Base-by-base conservation (phyloP, 176 grass and related monocot species). In the Olyra latifolia region DNA sequence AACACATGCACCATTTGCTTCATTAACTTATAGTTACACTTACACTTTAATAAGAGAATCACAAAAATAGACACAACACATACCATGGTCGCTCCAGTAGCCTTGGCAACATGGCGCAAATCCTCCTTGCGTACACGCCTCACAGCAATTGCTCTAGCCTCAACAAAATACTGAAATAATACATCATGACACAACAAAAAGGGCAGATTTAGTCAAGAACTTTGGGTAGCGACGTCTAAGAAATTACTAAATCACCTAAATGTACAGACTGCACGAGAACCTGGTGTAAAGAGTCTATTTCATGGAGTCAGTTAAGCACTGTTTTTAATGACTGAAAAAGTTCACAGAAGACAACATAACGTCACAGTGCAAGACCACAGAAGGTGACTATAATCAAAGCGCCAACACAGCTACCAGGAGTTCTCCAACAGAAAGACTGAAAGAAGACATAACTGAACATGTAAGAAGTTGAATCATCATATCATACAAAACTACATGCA, bases 81-180 rank as follows among this genome's bases (percentile, higher is more conserved):
- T 89, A 97, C 94, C 84, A 84, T 85, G 70, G 88, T 97, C 43
- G 94, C 94, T 55, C 94, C 91, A 50, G 91, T 91, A 43, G 91
- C 94, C 62, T 97, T 97, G 71, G 91, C 94, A 88, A 97, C 91
- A 89, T 97, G 91, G 32, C 94, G 91, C 72, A 97, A 83, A 72
- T 93, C 91, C 53, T 97, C 91, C 65, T 97, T 97, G 41, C 91
- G 94, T 29, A 93, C 94, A 89, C 91, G 94, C 45, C 91, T 97
- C 19, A 97, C 91, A 16, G 94, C 91, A 59, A 97, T 89, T 15
- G 87, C 91, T 61, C 88, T 87, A 89, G 91, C 91, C 85, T 93
- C 91, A 20, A 97, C 94, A 69, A 97, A 97, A 57, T 97, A 97
- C 91, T 97, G 88, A 54, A 91, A 91, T 61, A n/a, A 29, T 13